phyloP scores from a whole-genome alignment of 1,139 yeast genomes.

The Kluyveromyces marxianus region DNA sequence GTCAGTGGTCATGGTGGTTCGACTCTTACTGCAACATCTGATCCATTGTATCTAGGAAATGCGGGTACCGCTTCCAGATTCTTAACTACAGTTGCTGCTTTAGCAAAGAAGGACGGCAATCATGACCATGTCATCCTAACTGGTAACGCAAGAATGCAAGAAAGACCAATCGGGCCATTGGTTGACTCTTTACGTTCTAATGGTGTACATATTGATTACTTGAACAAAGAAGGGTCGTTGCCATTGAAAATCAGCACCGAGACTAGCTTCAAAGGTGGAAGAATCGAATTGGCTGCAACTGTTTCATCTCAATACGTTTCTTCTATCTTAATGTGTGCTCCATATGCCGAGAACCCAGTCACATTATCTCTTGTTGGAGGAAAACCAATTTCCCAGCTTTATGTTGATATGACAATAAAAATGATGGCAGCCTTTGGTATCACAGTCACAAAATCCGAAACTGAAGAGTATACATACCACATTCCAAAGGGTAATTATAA shows the following conservation, averaged over 20 bases:
- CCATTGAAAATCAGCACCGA: constrained; percentile 74
- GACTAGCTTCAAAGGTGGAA: constrained; percentile 75
- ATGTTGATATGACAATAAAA: constrained; percentile 93
- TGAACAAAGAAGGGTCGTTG: constrained; percentile 72
- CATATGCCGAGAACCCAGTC: constrained; percentile 84
- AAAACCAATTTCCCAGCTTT: constrained; percentile 90
- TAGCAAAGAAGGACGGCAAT: constrained; percentile 47
- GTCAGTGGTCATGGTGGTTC: constrained; percentile 84
- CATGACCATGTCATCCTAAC: constrained; percentile 56
- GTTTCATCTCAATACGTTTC: constrained; percentile 97
- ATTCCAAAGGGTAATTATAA: constrained; percentile 77
- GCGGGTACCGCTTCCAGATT: constrained; percentile 99
- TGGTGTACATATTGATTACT: constrained; percentile 67
- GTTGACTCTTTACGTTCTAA: constrained; percentile 82
- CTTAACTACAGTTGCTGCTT: constrained; percentile 81
- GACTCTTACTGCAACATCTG: constrained; percentile 47
- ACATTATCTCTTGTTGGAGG: constrained; percentile 89
- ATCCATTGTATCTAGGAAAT: constrained; percentile 79
- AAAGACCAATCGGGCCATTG: constrained; percentile 93
- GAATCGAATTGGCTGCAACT: constrained; percentile 90
- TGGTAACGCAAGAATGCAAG: constrained; percentile 96
- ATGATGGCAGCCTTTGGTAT: constrained; percentile 94
- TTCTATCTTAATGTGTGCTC: constrained; percentile 94
- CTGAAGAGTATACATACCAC: constrained; percentile 77
- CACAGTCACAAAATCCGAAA: constrained; percentile 58